phyloP scores from a whole-genome alignment of 345 rosid genomes.

The Rhodamnia argentea region DNA sequence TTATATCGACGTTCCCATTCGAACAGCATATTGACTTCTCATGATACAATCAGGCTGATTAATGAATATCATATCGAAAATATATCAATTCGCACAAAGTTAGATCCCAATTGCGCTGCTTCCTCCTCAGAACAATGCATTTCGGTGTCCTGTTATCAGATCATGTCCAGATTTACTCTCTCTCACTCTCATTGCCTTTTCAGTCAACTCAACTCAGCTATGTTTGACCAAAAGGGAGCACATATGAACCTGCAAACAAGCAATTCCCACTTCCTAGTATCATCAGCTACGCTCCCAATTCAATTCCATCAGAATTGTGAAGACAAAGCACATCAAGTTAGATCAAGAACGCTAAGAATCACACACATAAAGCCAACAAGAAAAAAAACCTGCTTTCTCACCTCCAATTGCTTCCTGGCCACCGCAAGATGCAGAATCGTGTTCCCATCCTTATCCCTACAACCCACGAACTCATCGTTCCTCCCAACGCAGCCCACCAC shows the following conservation, averaged over 20 bases:
- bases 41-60: not conserved
- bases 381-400: not conserved
- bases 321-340: not conserved
- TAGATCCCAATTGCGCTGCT: not conserved
- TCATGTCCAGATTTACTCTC: not conserved
- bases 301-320: not conserved
- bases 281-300: not conserved
- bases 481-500: constrained; percentile 6
- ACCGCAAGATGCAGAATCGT: constrained; percentile 15
- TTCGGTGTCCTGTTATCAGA: not conserved
- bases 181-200: not conserved
- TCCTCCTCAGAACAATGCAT: not conserved
- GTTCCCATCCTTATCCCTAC: constrained; percentile 12
- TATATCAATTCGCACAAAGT: not conserved
- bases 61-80: not conserved
- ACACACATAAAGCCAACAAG: not conserved
- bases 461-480: constrained; percentile 3
- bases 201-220: not conserved
- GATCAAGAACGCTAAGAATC: not conserved
- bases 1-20: not conserved
- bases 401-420: constrained; percentile 14
- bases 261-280: not conserved
- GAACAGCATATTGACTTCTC: not conserved
- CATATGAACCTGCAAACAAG: not conserved
- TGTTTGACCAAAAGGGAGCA: not conserved